These are phyloP conservation scores for Aspergillus versicolor DNA, from an alignment of 2,329 filamentous ascomycete genomes.

Conservation along the genomic window DNA sequence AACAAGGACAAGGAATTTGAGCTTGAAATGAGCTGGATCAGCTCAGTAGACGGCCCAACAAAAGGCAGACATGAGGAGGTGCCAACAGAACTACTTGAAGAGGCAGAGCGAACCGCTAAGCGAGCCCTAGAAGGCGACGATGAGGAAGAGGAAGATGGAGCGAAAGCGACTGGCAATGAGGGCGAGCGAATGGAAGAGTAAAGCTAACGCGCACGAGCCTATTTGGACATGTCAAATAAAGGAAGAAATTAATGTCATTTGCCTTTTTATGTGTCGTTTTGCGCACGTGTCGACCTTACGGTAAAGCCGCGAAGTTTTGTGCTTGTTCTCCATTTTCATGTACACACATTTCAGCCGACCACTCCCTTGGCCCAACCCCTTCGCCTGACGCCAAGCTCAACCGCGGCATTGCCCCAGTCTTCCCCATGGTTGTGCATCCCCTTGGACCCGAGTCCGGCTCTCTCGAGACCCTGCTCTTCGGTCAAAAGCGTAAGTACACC, in stretches of 20 bases:
- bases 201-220: not conserved
- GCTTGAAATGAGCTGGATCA: constrained; percentile 99
- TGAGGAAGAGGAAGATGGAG: constrained; percentile 70
- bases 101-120: constrained; percentile 91
- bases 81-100: constrained; percentile 82
- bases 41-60: constrained; percentile 76
- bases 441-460: constrained; percentile 68
- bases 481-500: constrained; percentile 84
- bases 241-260: not conserved
- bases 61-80: constrained; percentile 93
- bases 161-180: constrained; percentile 58
- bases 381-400: constrained; percentile 89
- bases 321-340: not conserved
- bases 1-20: constrained; percentile 99
- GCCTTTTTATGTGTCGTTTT: not conserved
- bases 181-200: constrained; percentile 89
- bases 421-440: constrained; percentile 85
- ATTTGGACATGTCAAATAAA: constrained; percentile 4
- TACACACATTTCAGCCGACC: constrained; percentile 40
- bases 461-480: constrained; percentile 81
- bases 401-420: constrained; percentile 92
- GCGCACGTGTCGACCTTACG: not conserved
- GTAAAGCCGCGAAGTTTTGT: not conserved
- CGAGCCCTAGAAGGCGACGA: constrained; percentile 85
- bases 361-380: constrained; percentile 76